Evolutionary conservation across 139 green algal genomes (phyloP), one percentile per base, ranked within the genome.

Genomic region (Auxenochlorella pyrenoidosa): DNA sequence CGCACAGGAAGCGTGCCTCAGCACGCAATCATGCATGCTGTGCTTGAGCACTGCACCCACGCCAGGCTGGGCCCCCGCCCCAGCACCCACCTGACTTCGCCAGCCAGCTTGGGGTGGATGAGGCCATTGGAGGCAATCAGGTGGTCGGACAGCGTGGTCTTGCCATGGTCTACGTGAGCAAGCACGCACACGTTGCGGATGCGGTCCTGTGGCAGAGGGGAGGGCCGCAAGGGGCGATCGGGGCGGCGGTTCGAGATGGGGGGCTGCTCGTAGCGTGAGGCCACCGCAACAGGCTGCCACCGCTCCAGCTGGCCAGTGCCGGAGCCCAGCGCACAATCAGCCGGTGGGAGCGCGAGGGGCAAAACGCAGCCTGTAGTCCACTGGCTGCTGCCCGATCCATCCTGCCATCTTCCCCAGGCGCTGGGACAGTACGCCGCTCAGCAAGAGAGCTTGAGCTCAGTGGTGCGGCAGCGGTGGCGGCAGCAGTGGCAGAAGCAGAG

Each of bases 91-190:
- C 91, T 88, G 71, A 94, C 70, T 80, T 94, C 90, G 10, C 95
- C 96, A n/a, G 96, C 95, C 83, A 99, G 90, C 58, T 94, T 95
- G 26, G 96, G 96, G 86, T 99, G 97, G 79, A 99, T 99, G 71
- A 99, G 93, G n/a, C 97, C 97, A 86, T 99, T 99, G 41, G 94
- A 95, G 5, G 95, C 97, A 40, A 99, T 99, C 26, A 99, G 92
- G 89, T 97, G 93, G 88, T 99, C 98, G 1, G 93, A 95, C 66
- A 99, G 90, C 19, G 96, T 99, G 1, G 98, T 99, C 91, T 99
- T 99, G 78, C 98, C 98, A 92, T 99, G 98, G 90, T 99, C 98
- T 13, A 99, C 98, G 81, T 99, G 98, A 22, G 98, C 98, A 77
- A 99, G 91, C 85, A 99, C 96, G 91, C 98, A 99, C 66, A 99